Evolutionary conservation across 1,284 basidiomycete genomes (phyloP).

Genomic region (Singerocomus inundabilis): DNA sequence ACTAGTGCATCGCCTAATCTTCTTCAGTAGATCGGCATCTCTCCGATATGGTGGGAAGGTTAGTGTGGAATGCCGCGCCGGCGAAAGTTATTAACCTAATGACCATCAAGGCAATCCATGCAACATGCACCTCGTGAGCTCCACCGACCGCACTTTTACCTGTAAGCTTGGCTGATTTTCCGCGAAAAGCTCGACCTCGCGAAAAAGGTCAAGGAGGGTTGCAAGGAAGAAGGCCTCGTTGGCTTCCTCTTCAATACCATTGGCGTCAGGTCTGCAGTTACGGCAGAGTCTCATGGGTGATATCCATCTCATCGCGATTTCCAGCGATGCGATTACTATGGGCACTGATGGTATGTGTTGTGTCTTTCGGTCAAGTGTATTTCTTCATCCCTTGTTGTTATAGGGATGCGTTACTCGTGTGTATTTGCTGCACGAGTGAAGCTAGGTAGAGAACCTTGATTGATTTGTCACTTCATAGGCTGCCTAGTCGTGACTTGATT

Average conservation of each 20-base stretch:
- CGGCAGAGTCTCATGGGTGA: background rate
- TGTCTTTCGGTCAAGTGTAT: constrained; percentile 1
- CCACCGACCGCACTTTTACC: background rate
- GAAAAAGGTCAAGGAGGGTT: constrained; percentile 72
- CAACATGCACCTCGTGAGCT: constrained; percentile 69
- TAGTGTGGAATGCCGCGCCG: constrained; percentile 18
- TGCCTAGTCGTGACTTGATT: constrained; percentile 88
- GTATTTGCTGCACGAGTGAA: constrained; percentile 25
- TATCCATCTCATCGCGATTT: background rate
- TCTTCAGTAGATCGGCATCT: constrained; percentile 68
- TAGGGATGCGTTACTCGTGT: constrained; percentile 81
- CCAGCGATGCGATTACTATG: constrained; percentile 81
- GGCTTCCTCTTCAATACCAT: constrained; percentile 80
- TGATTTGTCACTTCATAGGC: constrained; percentile 41
- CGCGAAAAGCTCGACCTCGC: constrained; percentile 68
- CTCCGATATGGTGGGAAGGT: constrained; percentile 89
- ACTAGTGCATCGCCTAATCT: constrained; percentile 2
- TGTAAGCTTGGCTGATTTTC: constrained; percentile 8
- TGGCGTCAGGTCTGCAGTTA: constrained; percentile 62
- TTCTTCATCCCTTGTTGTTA: constrained; percentile 1
- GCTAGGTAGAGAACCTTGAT: background rate
- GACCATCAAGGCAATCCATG: constrained; percentile 68
- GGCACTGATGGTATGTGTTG: constrained; percentile 65
- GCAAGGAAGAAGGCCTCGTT: constrained; percentile 71
- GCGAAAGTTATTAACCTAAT: constrained; percentile 8